These are phyloP conservation scores for Cucurbita ficifolia DNA, from an alignment of 306 rosid species.

Conservation along the genomic window DNA sequence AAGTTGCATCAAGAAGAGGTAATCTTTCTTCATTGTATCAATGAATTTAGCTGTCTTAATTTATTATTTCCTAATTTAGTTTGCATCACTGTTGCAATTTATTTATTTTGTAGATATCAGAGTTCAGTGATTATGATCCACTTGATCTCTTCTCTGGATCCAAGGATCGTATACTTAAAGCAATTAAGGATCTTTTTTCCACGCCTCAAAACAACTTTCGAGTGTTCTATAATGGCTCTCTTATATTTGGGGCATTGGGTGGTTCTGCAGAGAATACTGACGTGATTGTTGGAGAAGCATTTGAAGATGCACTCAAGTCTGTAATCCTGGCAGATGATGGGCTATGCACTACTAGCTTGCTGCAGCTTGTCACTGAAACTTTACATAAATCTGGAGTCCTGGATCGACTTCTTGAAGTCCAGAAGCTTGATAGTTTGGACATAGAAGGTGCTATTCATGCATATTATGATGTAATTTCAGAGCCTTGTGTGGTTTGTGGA, in stretches of 20 bases:
- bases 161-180: constrained; percentile 61
- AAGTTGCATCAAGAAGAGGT: constrained; percentile 82
- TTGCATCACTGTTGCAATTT: constrained; percentile 1
- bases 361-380: constrained; percentile 58
- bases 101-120: constrained; percentile 42
- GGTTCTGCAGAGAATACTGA: constrained; percentile 52
- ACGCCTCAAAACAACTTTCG: constrained; percentile 93
- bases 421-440: constrained; percentile 74
- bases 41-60: neutral
- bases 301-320: constrained; percentile 72
- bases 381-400: constrained; percentile 45
- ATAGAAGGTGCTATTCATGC: constrained; percentile 92
- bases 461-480: constrained; percentile 51
- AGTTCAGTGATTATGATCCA: constrained; percentile 65
- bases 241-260: constrained; percentile 75
- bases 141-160: constrained; percentile 80
- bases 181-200: constrained; percentile 60
- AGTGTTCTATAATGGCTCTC: constrained; percentile 73
- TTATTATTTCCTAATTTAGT: neutral
- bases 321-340: constrained; percentile 45
- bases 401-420: constrained; percentile 62
- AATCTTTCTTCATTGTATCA: neutral
- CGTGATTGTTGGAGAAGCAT: constrained; percentile 33
- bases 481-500: constrained; percentile 56
- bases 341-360: constrained; percentile 36